These are phyloP conservation scores for Apiospora marii DNA, from an alignment of 2,329 filamentous ascomycete genomes.

Conservation along the genomic window DNA sequence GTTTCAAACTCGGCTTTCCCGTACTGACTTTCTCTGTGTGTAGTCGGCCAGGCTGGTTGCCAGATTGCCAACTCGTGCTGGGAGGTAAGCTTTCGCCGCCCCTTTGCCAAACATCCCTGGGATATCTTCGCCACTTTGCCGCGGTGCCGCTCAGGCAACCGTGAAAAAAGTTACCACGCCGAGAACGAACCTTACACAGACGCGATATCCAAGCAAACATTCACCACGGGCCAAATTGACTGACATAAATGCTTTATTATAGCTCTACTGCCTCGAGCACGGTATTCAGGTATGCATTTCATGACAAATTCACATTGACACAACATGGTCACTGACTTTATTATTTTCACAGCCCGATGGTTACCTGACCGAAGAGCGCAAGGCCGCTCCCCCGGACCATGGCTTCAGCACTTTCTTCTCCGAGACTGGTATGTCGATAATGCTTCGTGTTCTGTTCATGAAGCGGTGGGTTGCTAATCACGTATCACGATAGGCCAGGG, in stretches of 20 bases:
- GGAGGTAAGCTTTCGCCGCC: slow-evolving; percentile 77
- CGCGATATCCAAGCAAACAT: not conserved
- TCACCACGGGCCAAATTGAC: not conserved
- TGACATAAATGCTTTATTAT: slow-evolving; percentile 37
- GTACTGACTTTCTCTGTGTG: slow-evolving; percentile 62
- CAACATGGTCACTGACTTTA: slow-evolving; percentile 25
- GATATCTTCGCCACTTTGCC: not conserved
- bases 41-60: slow-evolving; percentile 99
- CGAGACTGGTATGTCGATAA: slow-evolving; percentile 83
- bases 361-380: slow-evolving; percentile 97
- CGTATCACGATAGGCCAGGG: slow-evolving; percentile 75
- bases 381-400: slow-evolving; percentile 89
- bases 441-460: not conserved
- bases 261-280: slow-evolving; percentile 99
- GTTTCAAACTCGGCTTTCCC: slow-evolving; percentile 32
- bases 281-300: slow-evolving; percentile 85
- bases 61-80: slow-evolving; percentile 99
- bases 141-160: slow-evolving; percentile 6
- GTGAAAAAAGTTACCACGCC: slow-evolving; percentile 7
- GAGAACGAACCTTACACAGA: not conserved
- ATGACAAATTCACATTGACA: slow-evolving; percentile 5
- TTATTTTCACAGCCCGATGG: slow-evolving; percentile 80
- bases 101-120: slow-evolving; percentile 10
- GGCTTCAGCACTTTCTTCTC: slow-evolving; percentile 99
- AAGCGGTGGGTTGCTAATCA: slow-evolving; percentile 26